Conservation (phyloP, 495 filamentous ascomycete genomes). For the Penicillium longicatenatum region DNA sequence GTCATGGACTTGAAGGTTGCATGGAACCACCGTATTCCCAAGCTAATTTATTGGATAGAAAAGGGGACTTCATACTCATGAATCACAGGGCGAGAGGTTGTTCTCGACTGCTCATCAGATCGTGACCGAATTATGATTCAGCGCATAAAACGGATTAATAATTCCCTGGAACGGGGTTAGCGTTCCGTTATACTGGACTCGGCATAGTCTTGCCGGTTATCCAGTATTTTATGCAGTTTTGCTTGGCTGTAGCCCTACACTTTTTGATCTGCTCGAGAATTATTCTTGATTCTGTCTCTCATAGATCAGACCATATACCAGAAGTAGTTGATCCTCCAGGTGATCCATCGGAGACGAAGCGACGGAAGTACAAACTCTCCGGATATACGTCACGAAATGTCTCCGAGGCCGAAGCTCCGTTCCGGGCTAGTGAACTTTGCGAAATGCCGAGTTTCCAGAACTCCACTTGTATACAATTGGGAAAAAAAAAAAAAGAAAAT, state of each 20-base stretch:
- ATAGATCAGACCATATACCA: too few species aligned
- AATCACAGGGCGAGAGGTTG: not conserved
- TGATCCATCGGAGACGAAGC: too few species aligned
- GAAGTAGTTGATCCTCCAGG: too few species aligned
- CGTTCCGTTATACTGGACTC: not conserved
- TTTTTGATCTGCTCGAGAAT: too few species aligned
- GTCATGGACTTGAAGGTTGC: conserved; percentile 24
- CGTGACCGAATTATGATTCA: not conserved
- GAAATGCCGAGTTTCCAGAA: conserved; percentile 29
- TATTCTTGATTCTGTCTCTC: too few species aligned
- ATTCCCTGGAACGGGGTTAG: not conserved
- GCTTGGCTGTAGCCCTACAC: too few species aligned
- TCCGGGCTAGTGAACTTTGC: conserved; percentile 20
- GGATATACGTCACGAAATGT: conserved; percentile 29
- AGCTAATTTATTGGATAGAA: not conserved
- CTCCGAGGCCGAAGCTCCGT: conserved; percentile 30
- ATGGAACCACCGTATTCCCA: not conserved
- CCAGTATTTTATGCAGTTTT: not conserved
- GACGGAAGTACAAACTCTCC: not conserved
- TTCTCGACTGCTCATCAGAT: not conserved
- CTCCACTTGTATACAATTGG: conserved; percentile 19
- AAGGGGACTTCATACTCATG: not conserved
- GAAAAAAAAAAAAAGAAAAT: conserved; percentile 1
- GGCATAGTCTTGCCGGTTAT: not conserved
- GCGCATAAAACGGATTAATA: not conserved